Base-by-base conservation (phyloP, 495 filamentous ascomycete species). In the Trichoderma gamsii region DNA sequence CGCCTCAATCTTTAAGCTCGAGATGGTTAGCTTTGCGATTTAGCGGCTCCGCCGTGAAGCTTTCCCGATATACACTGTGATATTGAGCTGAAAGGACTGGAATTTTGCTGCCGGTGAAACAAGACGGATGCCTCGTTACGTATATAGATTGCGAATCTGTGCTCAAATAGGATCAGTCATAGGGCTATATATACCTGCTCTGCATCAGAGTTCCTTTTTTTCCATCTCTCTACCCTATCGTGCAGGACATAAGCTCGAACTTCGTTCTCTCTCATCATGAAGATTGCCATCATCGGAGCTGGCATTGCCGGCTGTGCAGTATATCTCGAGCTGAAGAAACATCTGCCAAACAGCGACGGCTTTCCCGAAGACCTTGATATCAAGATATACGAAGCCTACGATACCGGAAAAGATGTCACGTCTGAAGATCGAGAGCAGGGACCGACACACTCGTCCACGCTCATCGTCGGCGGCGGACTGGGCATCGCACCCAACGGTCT, bases 251-350 rank as follows among this genome's bases (percentile, higher is more conserved):
- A 38, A 38, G 35, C 35, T 9, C 35, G 35, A 9, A 6, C 5
- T 38, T 38, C 35, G 8, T 38, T 38, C 35, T 38, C 35, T 38
- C 7, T 38, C 66, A 51, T 0, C 25, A 86, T 85, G 84, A 83
- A 82, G 69, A 82, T 87, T 67, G 77, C 82, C 66, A 85, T 87
- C 35, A 72, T 85, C 29, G 84, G 84, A 63, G 84, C 73, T 51
- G 84, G 84, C 52, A 82, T 86, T 68, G 71, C 76, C 56, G 84
- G 84, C 41, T 78, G 81, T 23, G 63, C 81, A 9, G 74, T 76
- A 44, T 85, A 84, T 67, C 77, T 85, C n/a, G 73, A 74, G 41
- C 79, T 87, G 15, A 74, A 74, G 59, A 84, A 85, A 67, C 76
- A 82, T 72, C 77, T 86, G 13, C 79, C 79, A 38, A 52, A 52